Evolutionary conservation across 495 filamentous ascomycete genomes (phyloP), one percentile per base, ranked within the genome.

Genomic region (Saxispiralis lemnorum): DNA sequence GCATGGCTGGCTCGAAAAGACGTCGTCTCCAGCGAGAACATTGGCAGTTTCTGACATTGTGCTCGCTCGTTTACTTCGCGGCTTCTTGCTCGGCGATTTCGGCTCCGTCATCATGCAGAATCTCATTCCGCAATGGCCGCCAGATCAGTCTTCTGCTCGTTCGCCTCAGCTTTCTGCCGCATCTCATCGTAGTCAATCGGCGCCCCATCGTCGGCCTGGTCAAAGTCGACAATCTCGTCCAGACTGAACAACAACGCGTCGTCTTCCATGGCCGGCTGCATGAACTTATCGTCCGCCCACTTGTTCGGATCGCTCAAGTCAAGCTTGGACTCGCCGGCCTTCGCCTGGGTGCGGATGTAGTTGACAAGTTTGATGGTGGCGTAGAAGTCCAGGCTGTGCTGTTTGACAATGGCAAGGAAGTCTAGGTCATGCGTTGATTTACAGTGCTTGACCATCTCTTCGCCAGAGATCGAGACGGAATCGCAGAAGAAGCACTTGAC

Each of bases 251-350:
- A 66, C 32, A 94, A 65, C 12, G 86, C 79, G 48, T 96, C 87
- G 53, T 93, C 84, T 51, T 92, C 82, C n/a, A 96, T 60, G 9
- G 82, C 76, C 1, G 87, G 88, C 60, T 81, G 78, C 40, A 94
- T 59, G 52, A 77, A 89, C 41, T 66, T 60, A 43, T 96, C 86
- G 43, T 83, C 75, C 21, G 76, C 65, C 50, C 92, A 78, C 28
- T 71, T 63, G 12, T 61, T 59, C 45, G 62, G 66, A 9, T 70
- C 68, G 36, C 76, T 73, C 24, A 76, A 59, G 41, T 72, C 63
- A 1, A 72, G 69, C 2, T 68, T 58, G 10, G 60, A 52, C 35
- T 72, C 66, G 32, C 72, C 75, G 37, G 53, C 56, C 47, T 67
- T 66, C 7, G 70, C 69, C 47, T 71, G 54, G 7, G 66, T 57